Evolutionary conservation across 345 rosid genomes (phyloP).

Genomic region (Populus euphratica): DNA sequence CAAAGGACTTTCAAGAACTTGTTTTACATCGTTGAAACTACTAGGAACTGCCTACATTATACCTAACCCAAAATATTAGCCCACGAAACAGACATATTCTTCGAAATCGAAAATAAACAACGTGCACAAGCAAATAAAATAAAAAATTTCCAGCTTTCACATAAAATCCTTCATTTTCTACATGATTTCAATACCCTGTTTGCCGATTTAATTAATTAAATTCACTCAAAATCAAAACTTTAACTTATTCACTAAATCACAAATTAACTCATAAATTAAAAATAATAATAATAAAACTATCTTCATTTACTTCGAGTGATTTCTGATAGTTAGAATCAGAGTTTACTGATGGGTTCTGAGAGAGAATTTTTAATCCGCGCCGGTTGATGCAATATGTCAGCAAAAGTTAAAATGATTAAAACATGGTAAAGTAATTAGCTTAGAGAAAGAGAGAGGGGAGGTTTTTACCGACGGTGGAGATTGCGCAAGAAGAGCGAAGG

Average conservation of each 20-base stretch:
- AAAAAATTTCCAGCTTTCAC: constrained; percentile 89
- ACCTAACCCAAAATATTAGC: constrained; percentile 10
- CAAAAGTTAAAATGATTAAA: background rate
- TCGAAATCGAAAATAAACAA: background rate
- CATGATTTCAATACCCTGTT: constrained; percentile 59
- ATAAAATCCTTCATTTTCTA: constrained; percentile 73
- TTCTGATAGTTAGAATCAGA: constrained; percentile 50
- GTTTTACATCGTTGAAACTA: constrained; percentile 55
- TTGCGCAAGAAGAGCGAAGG: constrained; percentile 53
- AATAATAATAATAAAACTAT: background rate
- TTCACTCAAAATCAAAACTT: background rate
- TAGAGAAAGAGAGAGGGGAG: background rate
- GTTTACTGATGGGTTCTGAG: constrained; percentile 34
- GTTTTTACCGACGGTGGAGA: constrained; percentile 37
- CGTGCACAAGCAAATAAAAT: too few species aligned
- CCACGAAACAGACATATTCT: constrained; percentile 7
- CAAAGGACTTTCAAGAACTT: constrained; percentile 49
- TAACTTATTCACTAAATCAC: background rate
- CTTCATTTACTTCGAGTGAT: constrained; percentile 52
- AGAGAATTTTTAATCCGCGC: constrained; percentile 66
- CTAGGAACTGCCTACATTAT: constrained; percentile 67
- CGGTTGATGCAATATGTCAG: constrained; percentile 47
- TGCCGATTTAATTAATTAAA: constrained; percentile 43
- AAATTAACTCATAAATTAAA: background rate
- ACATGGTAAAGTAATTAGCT: background rate